Conservation (phyloP, 768 basidiomycete genomes). For the Pleurotus djamor region DNA sequence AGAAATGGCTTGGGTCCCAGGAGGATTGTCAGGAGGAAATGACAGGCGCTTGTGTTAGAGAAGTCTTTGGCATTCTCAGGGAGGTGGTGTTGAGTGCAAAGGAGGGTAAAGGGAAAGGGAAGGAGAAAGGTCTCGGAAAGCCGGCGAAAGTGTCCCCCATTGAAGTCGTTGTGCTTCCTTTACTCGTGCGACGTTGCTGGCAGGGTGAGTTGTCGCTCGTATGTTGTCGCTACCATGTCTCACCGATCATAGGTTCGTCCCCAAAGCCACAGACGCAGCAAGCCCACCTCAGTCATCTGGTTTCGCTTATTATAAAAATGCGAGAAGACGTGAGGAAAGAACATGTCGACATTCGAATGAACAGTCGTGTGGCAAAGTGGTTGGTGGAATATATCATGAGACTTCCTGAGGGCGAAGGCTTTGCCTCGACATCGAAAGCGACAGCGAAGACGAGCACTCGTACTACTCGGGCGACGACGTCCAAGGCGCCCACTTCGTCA, state of each 20-base stretch:
- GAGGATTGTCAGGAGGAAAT: constrained; percentile 19
- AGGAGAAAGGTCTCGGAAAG: constrained; percentile 4
- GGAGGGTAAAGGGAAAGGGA: not conserved
- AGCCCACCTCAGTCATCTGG: constrained; percentile 36
- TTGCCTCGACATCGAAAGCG: too few species aligned
- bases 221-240: not conserved
- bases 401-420: constrained; percentile 15
- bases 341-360: constrained; percentile 69
- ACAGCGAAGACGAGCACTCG: too few species aligned
- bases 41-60: constrained; percentile 30
- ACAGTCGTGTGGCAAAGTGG: constrained; percentile 51
- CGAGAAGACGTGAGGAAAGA: constrained; percentile 28
- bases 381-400: constrained; percentile 49
- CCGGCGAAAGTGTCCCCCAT: constrained; percentile 58
- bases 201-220: not conserved
- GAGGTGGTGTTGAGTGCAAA: constrained; percentile 4
- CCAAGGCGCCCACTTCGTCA: too few species aligned
- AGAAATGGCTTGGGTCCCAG: constrained; percentile 47
- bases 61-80: constrained; percentile 41
- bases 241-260: not conserved
- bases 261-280: constrained; percentile 4
- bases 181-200: constrained; percentile 34
- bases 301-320: constrained; percentile 36
- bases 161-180: constrained; percentile 22
- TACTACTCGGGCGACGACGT: too few species aligned